Evolutionary conservation across 306 rosid species (phyloP), one percentile per base, ranked within the genome.

Genomic region (Quercus ilex): DNA sequence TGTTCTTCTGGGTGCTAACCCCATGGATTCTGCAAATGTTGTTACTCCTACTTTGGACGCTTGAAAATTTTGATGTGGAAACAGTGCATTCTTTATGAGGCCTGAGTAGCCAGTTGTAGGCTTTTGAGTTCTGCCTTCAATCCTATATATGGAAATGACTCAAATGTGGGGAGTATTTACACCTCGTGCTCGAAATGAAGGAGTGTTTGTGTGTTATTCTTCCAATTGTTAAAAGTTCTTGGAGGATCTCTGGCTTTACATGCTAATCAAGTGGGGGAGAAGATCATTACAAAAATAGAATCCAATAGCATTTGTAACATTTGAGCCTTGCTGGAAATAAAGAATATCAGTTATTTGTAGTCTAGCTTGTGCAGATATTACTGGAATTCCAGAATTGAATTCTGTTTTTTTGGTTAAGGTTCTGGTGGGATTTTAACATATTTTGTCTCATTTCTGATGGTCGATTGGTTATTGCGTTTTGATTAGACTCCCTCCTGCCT

Each of bases 311-410:
- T 53, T 49, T 49, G 77, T 52, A 35, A 43, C 59, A 68, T 12
- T 60, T 38, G 65, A 6, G 71, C 53, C 53, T 52, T 5, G 33
- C 35, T 78, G 8, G 35, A 64, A 55, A 79, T 12, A 75, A 0
- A 14, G 75, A 70, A 35, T 60, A 56, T 23, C 17, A 2, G 43
- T 52, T 49, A 55, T 73, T 63, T 64, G 31, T 23, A 49, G 43
- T 74, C 69, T 55, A 26, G 63, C 76, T 74, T 56, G 75, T 28
- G 23, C 31, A 43, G 23, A 25, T 49, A 65, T 55, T 69, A 73
- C 33, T 33, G 26, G 26, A 25, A 30, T 60, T 23, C n/a, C 51
- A 19, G 55, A 41, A 2, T 15, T 14, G 53, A 23, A 20, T 41
- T 14, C 13, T 55, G 71, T 19, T 21, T 28, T 28, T 69, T 28